These are phyloP conservation scores for Dunaliella salina DNA, from an alignment of 163 green algal species.

Conservation along the genomic window DNA sequence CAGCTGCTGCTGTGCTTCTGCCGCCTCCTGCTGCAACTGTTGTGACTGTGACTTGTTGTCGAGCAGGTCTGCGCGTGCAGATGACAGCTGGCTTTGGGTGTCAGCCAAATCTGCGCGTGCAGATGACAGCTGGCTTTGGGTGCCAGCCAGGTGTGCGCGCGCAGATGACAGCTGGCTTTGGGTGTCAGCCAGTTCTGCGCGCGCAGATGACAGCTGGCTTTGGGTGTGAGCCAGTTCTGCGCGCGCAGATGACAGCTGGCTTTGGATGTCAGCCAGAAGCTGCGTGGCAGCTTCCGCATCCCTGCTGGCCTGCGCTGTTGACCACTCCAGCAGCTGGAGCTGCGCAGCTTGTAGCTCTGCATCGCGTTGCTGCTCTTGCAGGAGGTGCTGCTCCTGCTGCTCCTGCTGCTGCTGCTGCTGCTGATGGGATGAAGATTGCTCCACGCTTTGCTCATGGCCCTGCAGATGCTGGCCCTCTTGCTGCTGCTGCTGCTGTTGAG, in stretches of 20 bases:
- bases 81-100: neutral
- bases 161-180: neutral
- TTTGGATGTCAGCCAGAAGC: neutral
- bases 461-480: too few species aligned
- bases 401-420: slow-evolving; percentile 6
- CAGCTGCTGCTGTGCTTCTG: too few species aligned
- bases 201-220: neutral
- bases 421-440: too few species aligned
- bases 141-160: neutral
- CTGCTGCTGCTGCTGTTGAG: slow-evolving; percentile 5
- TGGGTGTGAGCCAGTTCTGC: neutral
- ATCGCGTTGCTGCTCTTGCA: neutral
- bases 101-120: neutral
- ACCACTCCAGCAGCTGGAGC: neutral
- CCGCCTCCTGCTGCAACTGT: too few species aligned
- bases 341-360: neutral
- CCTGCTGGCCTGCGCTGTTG: neutral
- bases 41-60: too few species aligned
- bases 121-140: too few species aligned
- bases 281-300: neutral
- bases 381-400: slow-evolving; percentile 1
- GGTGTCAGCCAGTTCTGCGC: neutral
- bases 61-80: neutral
- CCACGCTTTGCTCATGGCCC: too few species aligned
- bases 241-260: neutral